Conservation (phyloP, 192 early-diverging fungal species). For the Backusella australiensis region DNA sequence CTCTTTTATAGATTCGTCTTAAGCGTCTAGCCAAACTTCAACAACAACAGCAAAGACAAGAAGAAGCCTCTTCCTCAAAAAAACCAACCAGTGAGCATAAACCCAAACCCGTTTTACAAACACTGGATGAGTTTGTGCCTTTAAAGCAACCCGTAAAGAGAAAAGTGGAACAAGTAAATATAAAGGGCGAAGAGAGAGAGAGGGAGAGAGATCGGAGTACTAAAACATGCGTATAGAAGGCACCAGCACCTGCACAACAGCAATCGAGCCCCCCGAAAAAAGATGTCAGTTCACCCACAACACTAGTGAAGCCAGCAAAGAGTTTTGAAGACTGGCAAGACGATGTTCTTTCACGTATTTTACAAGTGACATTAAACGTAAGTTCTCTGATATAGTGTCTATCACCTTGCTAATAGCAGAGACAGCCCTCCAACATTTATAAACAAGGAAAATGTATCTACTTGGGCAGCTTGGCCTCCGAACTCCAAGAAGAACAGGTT, state of each 20-base stretch:
- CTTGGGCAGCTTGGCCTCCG: constrained; percentile 26
- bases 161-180: background rate
- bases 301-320: constrained; percentile 34
- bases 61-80: background rate
- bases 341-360: constrained; percentile 72
- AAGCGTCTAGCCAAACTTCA: constrained; percentile 64
- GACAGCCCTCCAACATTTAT: constrained; percentile 19
- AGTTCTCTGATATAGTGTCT: constrained; percentile 1
- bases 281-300: background rate
- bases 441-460: constrained; percentile 32
- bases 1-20: constrained; percentile 51
- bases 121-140: constrained; percentile 10
- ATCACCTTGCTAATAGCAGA: too few relatives aligned
- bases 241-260: background rate
- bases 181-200: background rate
- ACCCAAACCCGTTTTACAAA: background rate
- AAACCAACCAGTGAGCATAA: background rate
- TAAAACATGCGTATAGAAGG: background rate
- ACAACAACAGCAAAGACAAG: constrained; percentile 13
- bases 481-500: constrained; percentile 38
- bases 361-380: constrained; percentile 78
- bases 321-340: constrained; percentile 81
- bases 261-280: background rate
- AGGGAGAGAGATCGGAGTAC: background rate
- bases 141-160: background rate